Evolutionary conservation across 1,284 basidiomycete genomes (phyloP), one percentile per base, ranked within the genome.

Genomic region (Austroboletus rostrupii): DNA sequence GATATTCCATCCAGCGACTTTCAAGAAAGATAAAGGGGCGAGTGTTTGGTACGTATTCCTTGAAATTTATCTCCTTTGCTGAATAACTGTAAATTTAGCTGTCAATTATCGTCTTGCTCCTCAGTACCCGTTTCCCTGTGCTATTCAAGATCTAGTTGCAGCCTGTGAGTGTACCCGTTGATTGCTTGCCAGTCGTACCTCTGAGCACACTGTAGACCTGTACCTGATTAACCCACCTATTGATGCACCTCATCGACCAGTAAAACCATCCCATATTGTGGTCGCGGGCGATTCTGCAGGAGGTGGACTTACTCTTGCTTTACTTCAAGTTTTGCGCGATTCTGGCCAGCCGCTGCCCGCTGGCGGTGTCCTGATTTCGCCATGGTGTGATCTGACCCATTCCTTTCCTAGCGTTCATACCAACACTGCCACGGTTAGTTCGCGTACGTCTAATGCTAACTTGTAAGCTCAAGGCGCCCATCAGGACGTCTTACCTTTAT

Each of bases 121-220:
- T 0, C 93, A 97, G 69, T 97, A 95, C 58, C 96, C 96, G 0
- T 99, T 97, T 70, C 96, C 96, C 0, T 98, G 96, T 60, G 92
- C 89, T 0, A 71, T 98, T 14, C 92, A 96, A 62, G 94, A 97
- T 67, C 74, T 85, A 43, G 63, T 97, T 11, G 89, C 93, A 1
- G 86, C 92, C 6, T 97, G 88, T 85, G 60, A 53, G 78, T 66
- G 12, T 31, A 33, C 21, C 29, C 16, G 19, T 3, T 2, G 11
- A 26, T 29, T 39, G 39, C 38, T 31, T 33, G 3, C 37, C 16
- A 2, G 11, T 31, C 43, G 49, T 29, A 54, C 44, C 17, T 41
- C 20, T 38, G 43, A 37, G 37, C 31, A 35, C 21, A 20, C 28
- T 10, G 38, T 48, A 79, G 79, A 80, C 52, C 55, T 77, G 41